These are phyloP conservation scores for Pseudopithomyces chartarum DNA, from an alignment of 2,329 filamentous ascomycete species.

Conservation along the genomic window DNA sequence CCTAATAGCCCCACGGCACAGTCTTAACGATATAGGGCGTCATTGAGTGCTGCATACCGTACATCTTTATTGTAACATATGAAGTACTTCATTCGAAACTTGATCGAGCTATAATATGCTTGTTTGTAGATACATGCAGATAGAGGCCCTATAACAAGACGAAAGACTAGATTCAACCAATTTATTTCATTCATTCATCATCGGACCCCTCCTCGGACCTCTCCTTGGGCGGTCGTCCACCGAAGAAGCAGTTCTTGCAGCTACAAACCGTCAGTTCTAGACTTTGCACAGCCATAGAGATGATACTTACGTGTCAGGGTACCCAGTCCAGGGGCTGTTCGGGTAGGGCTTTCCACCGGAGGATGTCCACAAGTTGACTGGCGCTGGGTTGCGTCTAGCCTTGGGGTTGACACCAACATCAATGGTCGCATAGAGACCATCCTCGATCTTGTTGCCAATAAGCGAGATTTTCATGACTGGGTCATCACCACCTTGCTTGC, in stretches of 20 bases:
- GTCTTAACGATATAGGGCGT: background rate
- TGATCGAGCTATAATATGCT: background rate
- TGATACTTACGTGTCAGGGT: conserved; percentile 25
- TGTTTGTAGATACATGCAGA: background rate
- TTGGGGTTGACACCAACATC: conserved; percentile 39
- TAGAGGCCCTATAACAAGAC: background rate
- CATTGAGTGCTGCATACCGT: too few species aligned
- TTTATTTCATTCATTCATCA: background rate
- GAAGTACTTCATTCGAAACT: background rate
- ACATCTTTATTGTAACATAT: too few species aligned
- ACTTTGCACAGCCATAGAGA: background rate
- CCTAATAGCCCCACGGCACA: background rate
- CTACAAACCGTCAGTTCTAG: conserved; percentile 1
- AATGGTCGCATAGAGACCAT: conserved; percentile 38
- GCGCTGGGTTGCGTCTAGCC: conserved; percentile 30
- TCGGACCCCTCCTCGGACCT: conserved; percentile 10
- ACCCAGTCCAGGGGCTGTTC: conserved; percentile 32
- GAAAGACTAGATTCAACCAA: background rate
- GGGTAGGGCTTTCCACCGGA: conserved; percentile 31
- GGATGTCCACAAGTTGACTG: conserved; percentile 36
- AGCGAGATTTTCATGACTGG: conserved; percentile 64
- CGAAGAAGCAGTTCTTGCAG: conserved; percentile 24
- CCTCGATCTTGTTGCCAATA: conserved; percentile 52
- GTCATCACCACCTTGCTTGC: conserved; percentile 55
- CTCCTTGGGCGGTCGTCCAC: conserved; percentile 19